These are phyloP conservation scores for Rhamnella rubrinervis DNA, from an alignment of 331 rosid genomes.

Conservation along the genomic window DNA sequence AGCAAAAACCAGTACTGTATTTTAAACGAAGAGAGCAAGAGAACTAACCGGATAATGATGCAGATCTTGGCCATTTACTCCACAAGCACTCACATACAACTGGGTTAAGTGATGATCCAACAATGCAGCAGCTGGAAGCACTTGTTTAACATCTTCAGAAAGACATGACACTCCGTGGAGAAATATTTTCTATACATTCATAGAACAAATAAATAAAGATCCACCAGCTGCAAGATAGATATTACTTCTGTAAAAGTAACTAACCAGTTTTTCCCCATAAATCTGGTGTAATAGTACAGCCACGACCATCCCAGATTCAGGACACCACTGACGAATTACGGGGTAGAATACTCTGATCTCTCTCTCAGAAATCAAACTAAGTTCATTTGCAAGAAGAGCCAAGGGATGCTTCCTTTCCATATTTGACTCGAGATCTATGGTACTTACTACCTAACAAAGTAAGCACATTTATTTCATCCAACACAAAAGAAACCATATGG, in stretches of 20 bases:
- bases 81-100: slow-evolving; percentile 36
- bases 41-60: slow-evolving; percentile 50
- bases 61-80: slow-evolving; percentile 36
- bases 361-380: slow-evolving; percentile 47
- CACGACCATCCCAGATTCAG: slow-evolving; percentile 41
- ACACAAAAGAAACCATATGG: neutral
- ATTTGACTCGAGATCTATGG: slow-evolving; percentile 36
- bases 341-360: slow-evolving; percentile 49
- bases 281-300: slow-evolving; percentile 40
- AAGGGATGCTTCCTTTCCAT: slow-evolving; percentile 45
- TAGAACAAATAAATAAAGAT: slow-evolving; percentile 15
- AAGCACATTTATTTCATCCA: slow-evolving; percentile 9
- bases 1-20: neutral
- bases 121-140: slow-evolving; percentile 49
- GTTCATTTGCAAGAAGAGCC: slow-evolving; percentile 50
- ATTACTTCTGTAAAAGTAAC: slow-evolving; percentile 20
- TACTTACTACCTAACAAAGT: slow-evolving; percentile 37
- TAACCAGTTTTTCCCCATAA: slow-evolving; percentile 54
- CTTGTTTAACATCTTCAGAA: slow-evolving; percentile 47
- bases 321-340: slow-evolving; percentile 37
- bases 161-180: slow-evolving; percentile 45
- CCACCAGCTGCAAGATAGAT: slow-evolving; percentile 9
- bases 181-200: slow-evolving; percentile 39
- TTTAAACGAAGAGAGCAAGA: neutral
- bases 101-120: slow-evolving; percentile 49